Evolutionary conservation across 768 basidiomycete genomes (phyloP).

Genomic region (Terana coerulea): DNA sequence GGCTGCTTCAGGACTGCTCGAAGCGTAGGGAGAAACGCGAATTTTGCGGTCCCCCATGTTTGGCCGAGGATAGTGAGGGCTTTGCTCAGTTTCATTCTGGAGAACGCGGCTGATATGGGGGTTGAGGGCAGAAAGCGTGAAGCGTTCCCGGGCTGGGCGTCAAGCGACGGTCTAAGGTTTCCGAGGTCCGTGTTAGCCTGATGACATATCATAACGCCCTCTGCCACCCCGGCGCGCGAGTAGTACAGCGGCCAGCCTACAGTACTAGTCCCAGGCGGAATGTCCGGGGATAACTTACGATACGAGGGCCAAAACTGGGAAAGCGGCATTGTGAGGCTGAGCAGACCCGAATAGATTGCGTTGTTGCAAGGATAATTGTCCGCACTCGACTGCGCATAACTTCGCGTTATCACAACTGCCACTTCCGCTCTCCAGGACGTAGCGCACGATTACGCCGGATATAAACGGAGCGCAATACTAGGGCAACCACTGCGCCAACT

Average conservation of each 20-base stretch:
- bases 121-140: not conserved
- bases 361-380: too few relatives aligned
- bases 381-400: too few relatives aligned
- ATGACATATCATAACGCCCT: too few relatives aligned
- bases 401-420: slow-evolving; percentile 13
- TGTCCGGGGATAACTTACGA: too few relatives aligned
- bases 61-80: slow-evolving; percentile 40
- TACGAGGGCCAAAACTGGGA: too few relatives aligned
- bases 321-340: too few relatives aligned
- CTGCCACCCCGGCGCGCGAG: too few relatives aligned
- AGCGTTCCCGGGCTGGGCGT: not conserved
- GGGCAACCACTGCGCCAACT: slow-evolving; percentile 14
- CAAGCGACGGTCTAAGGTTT: not conserved
- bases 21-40: slow-evolving; percentile 46
- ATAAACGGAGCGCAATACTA: slow-evolving; percentile 16
- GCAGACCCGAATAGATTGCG: too few relatives aligned
- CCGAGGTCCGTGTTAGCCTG: not conserved
- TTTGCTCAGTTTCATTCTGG: slow-evolving; percentile 43
- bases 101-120: not conserved
- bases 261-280: too few relatives aligned
- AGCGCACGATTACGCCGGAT: slow-evolving; percentile 15
- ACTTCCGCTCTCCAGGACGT: slow-evolving; percentile 9
- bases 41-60: slow-evolving; percentile 34
- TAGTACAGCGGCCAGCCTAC: too few relatives aligned
- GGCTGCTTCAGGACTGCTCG: slow-evolving; percentile 38